phyloP scores from a whole-genome alignment of 1,139 yeast genomes.

The Pneumocystis carinii region DNA sequence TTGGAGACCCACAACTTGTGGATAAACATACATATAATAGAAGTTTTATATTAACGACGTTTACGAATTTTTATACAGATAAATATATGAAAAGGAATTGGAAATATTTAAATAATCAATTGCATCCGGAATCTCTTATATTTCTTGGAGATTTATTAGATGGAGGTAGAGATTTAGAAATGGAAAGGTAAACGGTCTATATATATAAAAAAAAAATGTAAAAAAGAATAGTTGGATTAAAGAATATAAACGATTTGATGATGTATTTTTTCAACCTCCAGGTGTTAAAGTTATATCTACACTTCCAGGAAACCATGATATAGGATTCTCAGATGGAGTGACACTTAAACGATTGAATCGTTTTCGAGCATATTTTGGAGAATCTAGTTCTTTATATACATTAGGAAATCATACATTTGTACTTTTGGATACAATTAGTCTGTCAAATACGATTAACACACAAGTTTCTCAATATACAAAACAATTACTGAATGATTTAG shows the following conservation, averaged over 20 bases:
- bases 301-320: constrained; percentile 90
- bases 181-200: neutral
- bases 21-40: constrained; percentile 52
- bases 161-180: constrained; percentile 58
- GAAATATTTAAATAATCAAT: constrained; percentile 38
- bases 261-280: constrained; percentile 35
- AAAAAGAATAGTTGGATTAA: constrained; percentile 48
- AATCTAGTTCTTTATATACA: constrained; percentile 38
- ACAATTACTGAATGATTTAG: constrained; percentile 26
- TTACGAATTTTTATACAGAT: constrained; percentile 39
- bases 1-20: constrained; percentile 88
- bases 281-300: constrained; percentile 28
- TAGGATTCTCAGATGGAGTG: constrained; percentile 68
- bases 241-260: constrained; percentile 56
- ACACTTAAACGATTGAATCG: constrained; percentile 41
- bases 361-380: constrained; percentile 62
- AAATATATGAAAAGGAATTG: constrained; percentile 69
- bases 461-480: constrained; percentile 32
- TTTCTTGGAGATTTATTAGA: constrained; percentile 87
- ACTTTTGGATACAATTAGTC: constrained; percentile 64
- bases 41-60: constrained; percentile 19
- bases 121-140: constrained; percentile 62
- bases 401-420: constrained; percentile 69
- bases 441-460: constrained; percentile 38
- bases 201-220: constrained; percentile 31